Conservation (phyloP, 2,329 filamentous ascomycete genomes). For the Coniochaeta sp. region DNA sequence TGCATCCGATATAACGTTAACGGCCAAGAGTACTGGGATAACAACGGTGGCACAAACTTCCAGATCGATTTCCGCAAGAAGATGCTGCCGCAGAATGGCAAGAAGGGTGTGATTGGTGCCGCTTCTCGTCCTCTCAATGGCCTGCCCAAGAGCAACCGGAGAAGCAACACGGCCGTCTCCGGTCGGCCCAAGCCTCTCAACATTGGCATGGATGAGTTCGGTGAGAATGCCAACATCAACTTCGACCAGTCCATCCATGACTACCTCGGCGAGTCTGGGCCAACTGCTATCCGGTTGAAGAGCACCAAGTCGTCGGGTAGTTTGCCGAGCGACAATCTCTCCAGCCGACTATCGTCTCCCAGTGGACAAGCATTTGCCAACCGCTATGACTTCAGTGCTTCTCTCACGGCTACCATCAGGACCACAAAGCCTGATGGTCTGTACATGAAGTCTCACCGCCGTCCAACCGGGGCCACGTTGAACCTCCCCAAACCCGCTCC, state of each 20-base stretch:
- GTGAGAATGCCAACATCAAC: slow-evolving; percentile 48
- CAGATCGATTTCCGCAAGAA: slow-evolving; percentile 90
- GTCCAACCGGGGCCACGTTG: slow-evolving; percentile 18
- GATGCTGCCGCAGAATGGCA: slow-evolving; percentile 53
- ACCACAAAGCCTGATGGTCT: slow-evolving; percentile 57
- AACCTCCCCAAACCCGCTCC: slow-evolving; percentile 3
- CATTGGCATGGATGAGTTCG: slow-evolving; percentile 65
- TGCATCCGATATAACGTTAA: slow-evolving; percentile 84
- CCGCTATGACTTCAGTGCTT: slow-evolving; percentile 94
- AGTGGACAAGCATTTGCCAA: slow-evolving; percentile 77
- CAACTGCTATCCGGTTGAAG: slow-evolving; percentile 61
- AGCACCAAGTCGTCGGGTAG: slow-evolving; percentile 56
- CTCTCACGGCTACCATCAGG: slow-evolving; percentile 74
- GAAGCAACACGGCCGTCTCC: slow-evolving; percentile 29
- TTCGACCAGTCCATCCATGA: slow-evolving; percentile 55
- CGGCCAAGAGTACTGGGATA: slow-evolving; percentile 90
- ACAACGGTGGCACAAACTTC: slow-evolving; percentile 81
- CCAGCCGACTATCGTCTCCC: slow-evolving; percentile 43
- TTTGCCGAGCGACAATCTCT: slow-evolving; percentile 55
- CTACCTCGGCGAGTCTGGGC: slow-evolving; percentile 56
- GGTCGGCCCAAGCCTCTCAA: slow-evolving; percentile 49
- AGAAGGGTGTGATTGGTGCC: slow-evolving; percentile 44
- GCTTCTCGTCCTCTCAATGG: slow-evolving; percentile 42
- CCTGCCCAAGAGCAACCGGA: slow-evolving; percentile 62
- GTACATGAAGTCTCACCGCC: slow-evolving; percentile 46